Evolutionary conservation across 805 yeast genomes (phyloP).

Genomic region (Cyberlindnera amylophila): DNA sequence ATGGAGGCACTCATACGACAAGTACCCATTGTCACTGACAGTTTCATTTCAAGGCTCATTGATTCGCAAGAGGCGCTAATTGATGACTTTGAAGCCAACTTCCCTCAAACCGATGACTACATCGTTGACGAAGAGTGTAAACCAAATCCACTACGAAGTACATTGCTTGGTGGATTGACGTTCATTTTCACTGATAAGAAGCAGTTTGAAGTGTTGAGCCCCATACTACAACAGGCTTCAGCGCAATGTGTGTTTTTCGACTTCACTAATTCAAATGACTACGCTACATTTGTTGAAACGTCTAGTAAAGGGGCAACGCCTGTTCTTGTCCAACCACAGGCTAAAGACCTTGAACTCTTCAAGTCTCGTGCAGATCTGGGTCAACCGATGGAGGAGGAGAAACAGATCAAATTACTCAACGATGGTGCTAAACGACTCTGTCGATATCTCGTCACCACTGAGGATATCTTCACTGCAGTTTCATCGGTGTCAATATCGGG

Average conservation of each 20-base stretch:
- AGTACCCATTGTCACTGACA: constrained; percentile 29
- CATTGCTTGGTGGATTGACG: constrained; percentile 21
- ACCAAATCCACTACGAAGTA: constrained; percentile 23
- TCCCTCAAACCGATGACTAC: constrained; percentile 27
- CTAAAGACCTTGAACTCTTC: constrained; percentile 2
- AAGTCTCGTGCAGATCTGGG: constrained; percentile 1
- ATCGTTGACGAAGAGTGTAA: constrained; percentile 23
- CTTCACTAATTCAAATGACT: constrained; percentile 1
- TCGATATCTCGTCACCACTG: constrained; percentile 21
- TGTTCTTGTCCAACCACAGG: constrained; percentile 4
- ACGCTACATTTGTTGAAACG: constrained; percentile 4
- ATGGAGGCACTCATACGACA: constrained; percentile 31
- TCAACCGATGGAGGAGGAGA: not conserved
- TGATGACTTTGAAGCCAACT: constrained; percentile 18
- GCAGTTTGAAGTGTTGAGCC: constrained; percentile 23
- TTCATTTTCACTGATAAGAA: constrained; percentile 26
- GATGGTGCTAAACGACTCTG: constrained; percentile 16
- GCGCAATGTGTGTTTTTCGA: constrained; percentile 1
- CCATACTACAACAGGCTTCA: constrained; percentile 23
- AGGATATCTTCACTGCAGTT: constrained; percentile 29
- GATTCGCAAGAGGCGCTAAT: constrained; percentile 13
- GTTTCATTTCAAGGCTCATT: constrained; percentile 21
- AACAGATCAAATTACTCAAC: constrained; percentile 2
- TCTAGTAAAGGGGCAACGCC: not conserved
- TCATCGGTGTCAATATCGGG: constrained; percentile 13